Conservation (phyloP, 768 basidiomycete species). For the Russula olivacea region DNA sequence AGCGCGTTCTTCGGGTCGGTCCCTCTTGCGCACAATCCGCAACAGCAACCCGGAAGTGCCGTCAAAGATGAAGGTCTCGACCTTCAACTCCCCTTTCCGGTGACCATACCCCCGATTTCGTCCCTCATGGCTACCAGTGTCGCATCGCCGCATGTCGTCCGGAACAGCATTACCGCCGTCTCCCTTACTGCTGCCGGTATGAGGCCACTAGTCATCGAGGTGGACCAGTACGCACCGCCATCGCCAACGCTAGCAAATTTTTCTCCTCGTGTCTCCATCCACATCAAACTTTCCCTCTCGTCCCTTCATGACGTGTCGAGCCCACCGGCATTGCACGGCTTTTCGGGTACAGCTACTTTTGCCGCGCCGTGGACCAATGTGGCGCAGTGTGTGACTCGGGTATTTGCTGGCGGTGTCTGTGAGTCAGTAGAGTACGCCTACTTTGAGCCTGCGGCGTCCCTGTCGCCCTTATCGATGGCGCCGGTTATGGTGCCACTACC, state of each 20-base stretch:
- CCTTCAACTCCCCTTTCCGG: conserved; percentile 18
- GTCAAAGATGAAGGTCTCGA: conserved; percentile 20
- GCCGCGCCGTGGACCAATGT: conserved; percentile 46
- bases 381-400: conserved; percentile 59
- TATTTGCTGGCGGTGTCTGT: conserved; percentile 47
- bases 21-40: conserved; percentile 23
- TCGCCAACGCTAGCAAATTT: conserved; percentile 33
- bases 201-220: conserved; percentile 53
- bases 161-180: conserved; percentile 38
- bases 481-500: conserved; percentile 52
- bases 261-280: conserved; percentile 42
- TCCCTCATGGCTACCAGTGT: conserved; percentile 16
- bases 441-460: conserved; percentile 39
- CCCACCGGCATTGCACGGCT: conserved; percentile 56
- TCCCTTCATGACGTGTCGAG: conserved; percentile 47
- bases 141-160: conserved; percentile 32
- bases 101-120: conserved; percentile 14
- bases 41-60: background rate
- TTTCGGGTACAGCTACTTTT: conserved; percentile 52
- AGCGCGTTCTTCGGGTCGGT: conserved; percentile 11
- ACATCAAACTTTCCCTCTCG: conserved; percentile 53
- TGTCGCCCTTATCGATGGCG: conserved; percentile 17
- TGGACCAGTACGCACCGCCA: conserved; percentile 46
- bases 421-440: conserved; percentile 48
- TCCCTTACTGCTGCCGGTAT: conserved; percentile 64